These are phyloP conservation scores for Reticulascus tulasneorum DNA, from an alignment of 2,329 filamentous ascomycete species.

Conservation along the genomic window DNA sequence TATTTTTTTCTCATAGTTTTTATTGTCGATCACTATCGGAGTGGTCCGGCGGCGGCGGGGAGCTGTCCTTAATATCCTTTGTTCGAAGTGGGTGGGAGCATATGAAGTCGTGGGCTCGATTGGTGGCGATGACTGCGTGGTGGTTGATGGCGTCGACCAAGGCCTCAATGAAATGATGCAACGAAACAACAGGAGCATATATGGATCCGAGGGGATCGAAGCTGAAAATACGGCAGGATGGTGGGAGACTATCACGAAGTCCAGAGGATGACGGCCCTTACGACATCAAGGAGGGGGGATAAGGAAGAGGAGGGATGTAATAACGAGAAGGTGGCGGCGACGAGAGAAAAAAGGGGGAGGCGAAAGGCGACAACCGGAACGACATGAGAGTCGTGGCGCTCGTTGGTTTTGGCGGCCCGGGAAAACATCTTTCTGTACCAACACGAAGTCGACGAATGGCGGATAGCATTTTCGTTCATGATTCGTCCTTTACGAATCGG, in stretches of 20 bases:
- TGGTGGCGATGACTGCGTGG: no score
- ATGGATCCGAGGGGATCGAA: not conserved
- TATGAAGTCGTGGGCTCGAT: no score
- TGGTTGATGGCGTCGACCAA: not conserved
- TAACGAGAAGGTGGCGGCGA: conserved; percentile 7
- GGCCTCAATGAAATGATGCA: conserved; percentile 7
- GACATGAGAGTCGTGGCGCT: no score
- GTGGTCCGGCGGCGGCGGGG: no score
- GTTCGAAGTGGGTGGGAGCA: no score
- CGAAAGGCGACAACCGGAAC: not conserved
- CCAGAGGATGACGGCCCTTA: conserved; percentile 10
- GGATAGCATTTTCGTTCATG: no score
- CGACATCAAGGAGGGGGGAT: conserved; percentile 1
- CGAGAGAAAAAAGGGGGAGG: not conserved
- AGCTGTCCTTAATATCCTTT: no score
- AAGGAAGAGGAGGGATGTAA: conserved; percentile 1
- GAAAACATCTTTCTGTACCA: conserved; percentile 8
- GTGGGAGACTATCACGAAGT: conserved; percentile 9
- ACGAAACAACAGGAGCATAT: conserved; percentile 14
- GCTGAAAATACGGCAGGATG: not conserved
- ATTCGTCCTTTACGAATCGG: no score
- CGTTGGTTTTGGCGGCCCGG: not conserved
- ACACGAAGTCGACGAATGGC: conserved; percentile 11
- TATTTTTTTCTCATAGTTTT: not conserved
- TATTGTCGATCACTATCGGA: no score